Conservation (phyloP, 345 rosid species). For the Heritiera fomes region DNA sequence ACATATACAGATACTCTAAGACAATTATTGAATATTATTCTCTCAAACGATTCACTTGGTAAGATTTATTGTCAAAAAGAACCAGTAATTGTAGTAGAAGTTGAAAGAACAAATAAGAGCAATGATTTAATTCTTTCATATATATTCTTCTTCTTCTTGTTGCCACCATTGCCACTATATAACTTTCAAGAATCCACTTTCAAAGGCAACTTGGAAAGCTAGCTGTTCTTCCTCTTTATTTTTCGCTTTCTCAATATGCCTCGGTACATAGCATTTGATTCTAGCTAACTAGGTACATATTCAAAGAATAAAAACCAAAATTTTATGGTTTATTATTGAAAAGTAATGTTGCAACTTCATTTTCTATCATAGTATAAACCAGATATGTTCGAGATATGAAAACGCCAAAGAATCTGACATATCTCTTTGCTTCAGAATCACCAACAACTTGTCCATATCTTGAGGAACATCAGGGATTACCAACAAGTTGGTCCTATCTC, state of each 20-base stretch:
- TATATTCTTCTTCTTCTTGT: background rate
- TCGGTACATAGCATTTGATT: background rate
- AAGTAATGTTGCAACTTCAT: background rate
- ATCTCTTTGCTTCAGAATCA: background rate
- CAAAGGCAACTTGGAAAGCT: conserved; percentile 22
- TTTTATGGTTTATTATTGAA: background rate
- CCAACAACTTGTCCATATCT: background rate
- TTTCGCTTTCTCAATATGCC: too few relatives aligned
- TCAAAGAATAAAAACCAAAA: too few relatives aligned
- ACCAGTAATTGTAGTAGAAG: background rate
- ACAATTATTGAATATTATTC: too few relatives aligned
- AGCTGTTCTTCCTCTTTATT: background rate
- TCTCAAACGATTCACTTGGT: too few relatives aligned
- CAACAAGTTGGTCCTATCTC: too few relatives aligned
- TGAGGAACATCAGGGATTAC: background rate
- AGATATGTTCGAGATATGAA: background rate
- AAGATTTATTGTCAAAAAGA: too few relatives aligned
- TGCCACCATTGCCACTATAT: background rate
- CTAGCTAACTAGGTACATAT: background rate
- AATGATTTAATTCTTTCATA: background rate
- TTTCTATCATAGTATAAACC: background rate
- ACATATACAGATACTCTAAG: too few relatives aligned
- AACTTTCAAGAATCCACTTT: conserved; percentile 25
- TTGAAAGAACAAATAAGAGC: background rate
- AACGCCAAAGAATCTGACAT: background rate